phyloP scores from a whole-genome alignment of 202 grass and related monocot species.

The Carex sylvatica region DNA sequence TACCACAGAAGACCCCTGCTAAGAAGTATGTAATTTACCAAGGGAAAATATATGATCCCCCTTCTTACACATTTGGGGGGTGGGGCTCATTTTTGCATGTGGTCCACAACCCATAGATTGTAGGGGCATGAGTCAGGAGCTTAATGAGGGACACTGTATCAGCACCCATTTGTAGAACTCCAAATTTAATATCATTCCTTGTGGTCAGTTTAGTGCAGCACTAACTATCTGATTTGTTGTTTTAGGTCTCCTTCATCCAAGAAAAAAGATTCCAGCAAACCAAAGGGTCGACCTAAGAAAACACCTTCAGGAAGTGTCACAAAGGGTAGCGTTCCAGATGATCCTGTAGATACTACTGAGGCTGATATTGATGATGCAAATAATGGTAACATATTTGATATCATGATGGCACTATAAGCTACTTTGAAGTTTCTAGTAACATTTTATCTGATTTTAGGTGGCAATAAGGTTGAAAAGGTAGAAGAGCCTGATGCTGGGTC shows the following conservation, averaged over 20 bases:
- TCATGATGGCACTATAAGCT: not conserved
- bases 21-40: constrained; percentile 36
- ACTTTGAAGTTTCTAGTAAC: not conserved
- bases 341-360: constrained; percentile 39
- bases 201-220: constrained; percentile 16
- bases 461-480: constrained; percentile 41
- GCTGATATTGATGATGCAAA: constrained; percentile 42
- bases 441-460: constrained; percentile 39
- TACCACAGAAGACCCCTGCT: constrained; percentile 29
- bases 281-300: constrained; percentile 29
- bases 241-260: constrained; percentile 56
- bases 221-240: constrained; percentile 15
- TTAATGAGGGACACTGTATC: not conserved
- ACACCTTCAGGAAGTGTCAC: constrained; percentile 28
- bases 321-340: constrained; percentile 38
- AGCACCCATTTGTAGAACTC: constrained; percentile 1
- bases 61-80: not conserved
- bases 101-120: not conserved
- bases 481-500: constrained; percentile 36
- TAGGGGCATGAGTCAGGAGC: not conserved
- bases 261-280: constrained; percentile 37
- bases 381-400: constrained; percentile 19
- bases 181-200: not conserved
- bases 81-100: not conserved
- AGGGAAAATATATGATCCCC: not conserved